Percentiles rank a stretch among this genome's conserved stretches.
Conservation (phyloP, 2,329 filamentous ascomycete genomes). For the Fusarium chlamydosporum region DNA sequence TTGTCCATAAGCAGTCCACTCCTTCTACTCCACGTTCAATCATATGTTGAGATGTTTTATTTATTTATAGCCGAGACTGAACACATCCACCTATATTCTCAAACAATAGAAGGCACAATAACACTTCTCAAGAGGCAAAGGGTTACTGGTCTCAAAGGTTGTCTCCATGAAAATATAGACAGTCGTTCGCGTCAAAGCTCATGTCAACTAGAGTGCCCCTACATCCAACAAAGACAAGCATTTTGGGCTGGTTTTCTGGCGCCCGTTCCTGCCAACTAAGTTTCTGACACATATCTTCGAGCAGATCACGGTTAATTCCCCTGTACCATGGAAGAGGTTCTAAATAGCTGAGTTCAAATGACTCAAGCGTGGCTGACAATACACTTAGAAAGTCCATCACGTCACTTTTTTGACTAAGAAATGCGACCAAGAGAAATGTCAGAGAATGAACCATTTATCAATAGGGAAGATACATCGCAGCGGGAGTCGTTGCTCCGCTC, state of each 20-base stretch:
- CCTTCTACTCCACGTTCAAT: too few relatives aligned
- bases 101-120: too few relatives aligned
- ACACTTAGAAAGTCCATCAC: background rate
- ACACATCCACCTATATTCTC: too few relatives aligned
- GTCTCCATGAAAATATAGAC: constrained; percentile 1
- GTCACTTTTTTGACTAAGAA: too few relatives aligned
- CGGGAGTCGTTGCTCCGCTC: constrained; percentile 19
- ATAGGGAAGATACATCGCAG: constrained; percentile 52
- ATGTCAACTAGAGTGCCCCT: background rate
- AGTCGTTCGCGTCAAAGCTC: background rate
- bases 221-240: background rate
- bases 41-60: too few relatives aligned
- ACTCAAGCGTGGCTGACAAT: constrained; percentile 50
- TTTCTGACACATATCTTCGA: constrained; percentile 13
- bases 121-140: too few relatives aligned
- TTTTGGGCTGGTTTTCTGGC: background rate
- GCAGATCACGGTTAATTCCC: constrained; percentile 10
- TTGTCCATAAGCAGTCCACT: too few relatives aligned
- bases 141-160: too few relatives aligned
- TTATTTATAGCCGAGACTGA: too few relatives aligned
- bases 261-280: constrained; percentile 21
- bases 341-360: constrained; percentile 55
- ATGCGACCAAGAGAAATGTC: too few relatives aligned
- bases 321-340: constrained; percentile 39
- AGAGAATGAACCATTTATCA: constrained; percentile 48